Base-by-base conservation (phyloP, 2,329 filamentous ascomycete genomes). In the Aspergillus japonicus region DNA sequence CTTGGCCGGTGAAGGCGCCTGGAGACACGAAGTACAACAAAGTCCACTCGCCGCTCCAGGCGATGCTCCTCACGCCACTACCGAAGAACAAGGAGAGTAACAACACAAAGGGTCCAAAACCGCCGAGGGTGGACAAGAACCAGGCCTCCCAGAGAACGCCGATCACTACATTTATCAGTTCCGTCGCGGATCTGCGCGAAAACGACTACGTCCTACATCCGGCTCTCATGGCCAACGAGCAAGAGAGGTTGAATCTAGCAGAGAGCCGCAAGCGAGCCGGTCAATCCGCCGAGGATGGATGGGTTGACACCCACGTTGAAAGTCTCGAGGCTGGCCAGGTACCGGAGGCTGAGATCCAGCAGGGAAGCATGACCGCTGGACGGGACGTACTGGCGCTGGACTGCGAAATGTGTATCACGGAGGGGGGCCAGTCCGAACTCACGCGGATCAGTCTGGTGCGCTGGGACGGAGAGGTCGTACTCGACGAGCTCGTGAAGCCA, bases 331-430 rank as follows among this genome's bases (percentile, higher is more conserved):
- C 91, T 33, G 91, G 87, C 3, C 76, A 84, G 52, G 83, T 89
- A 6, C 86, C 89, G 2, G 89, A 92, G 54, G 74, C 77, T 5
- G 85, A 92, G 56, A 87, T 96, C 60, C 83, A 96, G 74, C 80
- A 88, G 66, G 94, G 92, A 57, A 94, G 92, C 74, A 80, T 96
- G 59, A 96, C 92, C 0, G 91, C 87, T 31, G 95, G 93, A 39
- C 86, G 92, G 63, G 84, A 89, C 42, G 80, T 97, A 11, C 80
- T 96, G 52, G 89, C 92, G 1, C 81, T 99, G 57, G 95, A 99
- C 73, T 99, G 95, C 77, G 95, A 99, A 77, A 99, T 99, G 95
- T 96, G 93, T 73, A 88, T 92, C 78, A 96, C 92, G 2, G 90
- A 88, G 61, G 87, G 89, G 62, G 87, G 87, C 51, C 85, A 91